These are phyloP conservation scores for Linaria vulgaris DNA, from an alignment of 257 asterid genomes.

Conservation along the genomic window DNA sequence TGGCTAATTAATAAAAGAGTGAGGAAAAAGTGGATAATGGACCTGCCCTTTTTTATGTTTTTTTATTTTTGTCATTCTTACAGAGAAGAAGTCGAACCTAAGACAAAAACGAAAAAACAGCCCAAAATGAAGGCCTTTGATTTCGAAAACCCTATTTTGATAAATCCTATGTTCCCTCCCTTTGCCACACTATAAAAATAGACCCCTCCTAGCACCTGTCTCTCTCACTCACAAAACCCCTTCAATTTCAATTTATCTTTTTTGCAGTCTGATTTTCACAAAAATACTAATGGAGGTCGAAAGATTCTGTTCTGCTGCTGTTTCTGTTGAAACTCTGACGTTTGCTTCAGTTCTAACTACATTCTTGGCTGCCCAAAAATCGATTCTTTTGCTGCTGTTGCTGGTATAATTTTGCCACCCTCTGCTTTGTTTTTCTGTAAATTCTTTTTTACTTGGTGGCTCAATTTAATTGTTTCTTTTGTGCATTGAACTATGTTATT, in stretches of 20 bases:
- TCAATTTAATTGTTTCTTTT: neutral
- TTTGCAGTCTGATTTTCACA: neutral
- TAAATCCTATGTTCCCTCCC: constrained; percentile 39
- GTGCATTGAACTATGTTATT: neutral
- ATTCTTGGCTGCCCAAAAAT: constrained; percentile 28
- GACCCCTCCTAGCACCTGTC: neutral
- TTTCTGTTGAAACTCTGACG: constrained; percentile 28
- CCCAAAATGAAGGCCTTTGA: no score
- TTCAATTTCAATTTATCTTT: neutral
- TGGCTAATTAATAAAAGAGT: no score
- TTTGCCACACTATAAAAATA: constrained; percentile 13
- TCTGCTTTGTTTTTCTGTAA: constrained; percentile 1
- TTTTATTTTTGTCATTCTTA: no score
- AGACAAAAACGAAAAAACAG: no score
- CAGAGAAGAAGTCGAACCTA: no score
- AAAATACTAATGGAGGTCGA: constrained; percentile 31
- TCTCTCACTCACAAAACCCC: constrained; percentile 3
- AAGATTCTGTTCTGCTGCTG: constrained; percentile 26
- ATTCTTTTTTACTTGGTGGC: neutral
- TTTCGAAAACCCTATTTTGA: constrained; percentile 34
- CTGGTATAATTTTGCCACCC: constrained; percentile 37
- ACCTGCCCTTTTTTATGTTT: no score
- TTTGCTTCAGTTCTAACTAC: constrained; percentile 29
- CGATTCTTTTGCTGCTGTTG: constrained; percentile 35
- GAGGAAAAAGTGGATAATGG: no score